Conservation (phyloP, 2,329 filamentous ascomycete genomes). For the Colletotrichum magnum region DNA sequence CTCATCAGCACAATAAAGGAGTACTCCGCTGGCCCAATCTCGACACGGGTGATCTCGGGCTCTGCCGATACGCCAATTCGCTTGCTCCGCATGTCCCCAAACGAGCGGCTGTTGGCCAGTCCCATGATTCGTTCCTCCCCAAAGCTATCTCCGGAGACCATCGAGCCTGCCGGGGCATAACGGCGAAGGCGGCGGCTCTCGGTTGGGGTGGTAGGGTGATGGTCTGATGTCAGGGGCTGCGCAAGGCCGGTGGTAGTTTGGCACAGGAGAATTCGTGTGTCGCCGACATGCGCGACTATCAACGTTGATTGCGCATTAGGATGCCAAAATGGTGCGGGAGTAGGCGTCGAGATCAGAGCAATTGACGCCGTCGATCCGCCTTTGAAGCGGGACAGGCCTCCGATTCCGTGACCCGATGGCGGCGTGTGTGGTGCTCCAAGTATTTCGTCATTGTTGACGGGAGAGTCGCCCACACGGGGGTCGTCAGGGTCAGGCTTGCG, state of each 20-base stretch:
- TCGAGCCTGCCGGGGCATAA: constrained; percentile 81
- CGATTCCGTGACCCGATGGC: constrained; percentile 74
- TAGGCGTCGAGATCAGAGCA: constrained; percentile 92
- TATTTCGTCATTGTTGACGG: constrained; percentile 88
- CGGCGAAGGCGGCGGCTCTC: constrained; percentile 88
- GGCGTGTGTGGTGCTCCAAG: constrained; percentile 73
- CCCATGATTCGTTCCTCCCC: constrained; percentile 96
- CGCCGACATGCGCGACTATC: constrained; percentile 90
- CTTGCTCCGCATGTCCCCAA: constrained; percentile 93
- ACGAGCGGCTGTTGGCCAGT: constrained; percentile 92
- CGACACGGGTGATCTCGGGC: constrained; percentile 85
- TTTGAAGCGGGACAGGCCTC: constrained; percentile 84
- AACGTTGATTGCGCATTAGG: constrained; percentile 87
- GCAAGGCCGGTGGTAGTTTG: constrained; percentile 86
- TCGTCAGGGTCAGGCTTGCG: constrained; percentile 83
- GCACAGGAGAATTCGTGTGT: constrained; percentile 92
- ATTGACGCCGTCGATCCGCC: constrained; percentile 94
- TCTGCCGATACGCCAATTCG: constrained; percentile 95
- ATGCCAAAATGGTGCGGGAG: constrained; percentile 94
- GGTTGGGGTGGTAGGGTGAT: constrained; percentile 89
- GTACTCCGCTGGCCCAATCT: constrained; percentile 87
- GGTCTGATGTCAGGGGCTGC: constrained; percentile 87
- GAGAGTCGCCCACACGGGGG: constrained; percentile 77
- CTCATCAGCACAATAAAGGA: constrained; percentile 90
- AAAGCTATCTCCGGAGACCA: constrained; percentile 92